A percentile compares a stretch with the other conserved stretches of the same genome.
phyloP scores from a whole-genome alignment of 2,329 filamentous ascomycete genomes.

The Fulvia fulva region DNA sequence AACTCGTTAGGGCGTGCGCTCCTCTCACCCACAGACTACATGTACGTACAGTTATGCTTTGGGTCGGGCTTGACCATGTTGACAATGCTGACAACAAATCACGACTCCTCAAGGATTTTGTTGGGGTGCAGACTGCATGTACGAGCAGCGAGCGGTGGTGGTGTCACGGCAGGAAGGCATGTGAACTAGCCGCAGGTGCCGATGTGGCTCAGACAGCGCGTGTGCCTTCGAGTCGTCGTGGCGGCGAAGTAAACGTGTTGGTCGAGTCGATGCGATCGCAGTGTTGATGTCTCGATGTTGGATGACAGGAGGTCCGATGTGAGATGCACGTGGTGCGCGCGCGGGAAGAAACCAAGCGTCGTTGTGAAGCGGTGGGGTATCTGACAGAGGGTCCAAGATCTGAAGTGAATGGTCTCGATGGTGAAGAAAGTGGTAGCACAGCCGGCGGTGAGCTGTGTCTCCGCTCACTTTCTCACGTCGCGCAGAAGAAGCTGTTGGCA shows the following conservation, averaged over 20 bases:
- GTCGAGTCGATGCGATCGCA: background rate
- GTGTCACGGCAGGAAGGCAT: constrained; percentile 8
- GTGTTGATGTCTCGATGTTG: background rate
- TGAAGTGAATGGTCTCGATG: background rate
- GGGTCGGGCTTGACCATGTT: constrained; percentile 36
- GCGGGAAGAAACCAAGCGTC: background rate
- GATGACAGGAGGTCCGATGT: background rate
- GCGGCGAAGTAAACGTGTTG: background rate
- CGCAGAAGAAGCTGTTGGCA: background rate
- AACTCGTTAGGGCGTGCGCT: constrained; percentile 6
- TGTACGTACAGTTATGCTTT: constrained; percentile 27
- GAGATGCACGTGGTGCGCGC: background rate
- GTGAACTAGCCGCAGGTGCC: constrained; percentile 6
- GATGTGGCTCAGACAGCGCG: background rate
- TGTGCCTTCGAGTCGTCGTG: background rate
- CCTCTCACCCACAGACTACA: background rate
- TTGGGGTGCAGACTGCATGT: constrained; percentile 7
- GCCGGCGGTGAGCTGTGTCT: background rate
- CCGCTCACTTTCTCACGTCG: background rate
- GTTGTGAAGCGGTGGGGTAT: background rate
- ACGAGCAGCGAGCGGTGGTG: background rate
- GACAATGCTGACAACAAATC: constrained; percentile 14
- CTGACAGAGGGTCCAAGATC: background rate
- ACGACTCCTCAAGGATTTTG: constrained; percentile 1
- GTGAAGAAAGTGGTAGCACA: background rate